Conservation (phyloP, 768 basidiomycete species). For the Postia placenta region DNA sequence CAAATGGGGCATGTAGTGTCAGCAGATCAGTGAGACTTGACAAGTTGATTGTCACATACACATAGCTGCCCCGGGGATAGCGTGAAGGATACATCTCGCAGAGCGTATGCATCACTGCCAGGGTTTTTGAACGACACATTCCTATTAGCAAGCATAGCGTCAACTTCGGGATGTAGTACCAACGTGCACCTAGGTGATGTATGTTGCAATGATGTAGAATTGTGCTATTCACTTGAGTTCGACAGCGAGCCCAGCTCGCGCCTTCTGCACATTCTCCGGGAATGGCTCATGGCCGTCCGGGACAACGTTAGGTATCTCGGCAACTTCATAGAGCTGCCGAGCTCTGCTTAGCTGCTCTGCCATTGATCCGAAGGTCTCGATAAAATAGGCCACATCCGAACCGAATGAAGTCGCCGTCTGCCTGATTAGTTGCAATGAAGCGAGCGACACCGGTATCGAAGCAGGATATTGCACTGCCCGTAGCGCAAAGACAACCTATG, state of each 20-base stretch:
- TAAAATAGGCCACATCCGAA: slow-evolving; percentile 12
- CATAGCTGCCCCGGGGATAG: slow-evolving; percentile 68
- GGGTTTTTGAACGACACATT: slow-evolving; percentile 73
- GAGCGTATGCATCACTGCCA: slow-evolving; percentile 41
- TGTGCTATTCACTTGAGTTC: slow-evolving; percentile 51
- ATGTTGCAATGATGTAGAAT: slow-evolving; percentile 3
- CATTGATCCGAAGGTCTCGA: slow-evolving; percentile 12
- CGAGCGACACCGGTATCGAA: slow-evolving; percentile 22
- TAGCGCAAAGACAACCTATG: slow-evolving; percentile 38
- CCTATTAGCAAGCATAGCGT: slow-evolving; percentile 28
- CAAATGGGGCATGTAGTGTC: slow-evolving; percentile 15
- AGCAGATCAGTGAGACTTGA: slow-evolving; percentile 24
- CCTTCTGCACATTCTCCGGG: slow-evolving; percentile 16
- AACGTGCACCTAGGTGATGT: slow-evolving; percentile 9
- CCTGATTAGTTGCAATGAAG: slow-evolving; percentile 27
- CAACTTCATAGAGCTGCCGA: slow-evolving; percentile 13
- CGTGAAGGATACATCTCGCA: slow-evolving; percentile 63
- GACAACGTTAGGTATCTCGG: slow-evolving; percentile 15
- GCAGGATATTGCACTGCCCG: slow-evolving; percentile 21
- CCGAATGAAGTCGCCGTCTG: slow-evolving; percentile 23
- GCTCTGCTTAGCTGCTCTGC: slow-evolving; percentile 11
- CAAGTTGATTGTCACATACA: slow-evolving; percentile 48
- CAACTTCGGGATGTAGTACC: slow-evolving; percentile 10
- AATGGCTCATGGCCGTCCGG: slow-evolving; percentile 12
- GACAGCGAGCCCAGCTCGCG: slow-evolving; percentile 43